Evolutionary conservation across 225 moss, liverwort and hornwort genomes (phyloP).

Genomic region (Pseudisothecium myosuroides): DNA sequence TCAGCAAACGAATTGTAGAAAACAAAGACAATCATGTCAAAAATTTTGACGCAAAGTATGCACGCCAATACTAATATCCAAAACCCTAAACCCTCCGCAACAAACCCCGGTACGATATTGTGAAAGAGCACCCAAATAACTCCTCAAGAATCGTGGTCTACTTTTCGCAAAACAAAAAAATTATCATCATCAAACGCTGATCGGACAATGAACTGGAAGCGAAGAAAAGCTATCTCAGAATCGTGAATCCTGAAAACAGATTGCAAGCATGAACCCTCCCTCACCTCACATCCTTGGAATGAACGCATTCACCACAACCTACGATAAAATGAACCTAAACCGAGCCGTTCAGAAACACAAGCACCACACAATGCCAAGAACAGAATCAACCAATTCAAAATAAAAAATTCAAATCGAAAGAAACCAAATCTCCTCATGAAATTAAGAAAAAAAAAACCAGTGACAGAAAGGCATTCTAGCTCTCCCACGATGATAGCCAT

Average conservation of each 20-base stretch:
- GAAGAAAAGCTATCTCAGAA: background rate
- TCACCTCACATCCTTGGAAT: background rate
- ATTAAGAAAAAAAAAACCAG: too few relatives aligned
- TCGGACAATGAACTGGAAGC: background rate
- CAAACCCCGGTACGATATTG: background rate
- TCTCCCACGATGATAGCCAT: background rate
- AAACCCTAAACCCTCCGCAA: conserved; percentile 1
- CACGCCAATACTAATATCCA: background rate
- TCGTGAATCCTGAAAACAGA: background rate
- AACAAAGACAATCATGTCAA: background rate
- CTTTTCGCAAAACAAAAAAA: background rate
- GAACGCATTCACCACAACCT: background rate
- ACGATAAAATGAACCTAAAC: background rate
- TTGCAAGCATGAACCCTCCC: background rate
- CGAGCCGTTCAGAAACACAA: background rate
- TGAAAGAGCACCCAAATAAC: background rate
- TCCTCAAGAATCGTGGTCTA: background rate
- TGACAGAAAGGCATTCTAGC: background rate
- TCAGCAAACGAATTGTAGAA: background rate
- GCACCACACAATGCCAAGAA: background rate
- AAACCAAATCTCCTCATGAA: background rate
- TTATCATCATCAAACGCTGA: background rate
- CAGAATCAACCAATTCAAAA: background rate
- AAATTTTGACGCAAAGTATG: background rate
- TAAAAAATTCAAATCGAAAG: background rate